Evolutionary conservation across 352 stramenopile genomes (phyloP).

Genomic region (Globisporangium apiculatum): DNA sequence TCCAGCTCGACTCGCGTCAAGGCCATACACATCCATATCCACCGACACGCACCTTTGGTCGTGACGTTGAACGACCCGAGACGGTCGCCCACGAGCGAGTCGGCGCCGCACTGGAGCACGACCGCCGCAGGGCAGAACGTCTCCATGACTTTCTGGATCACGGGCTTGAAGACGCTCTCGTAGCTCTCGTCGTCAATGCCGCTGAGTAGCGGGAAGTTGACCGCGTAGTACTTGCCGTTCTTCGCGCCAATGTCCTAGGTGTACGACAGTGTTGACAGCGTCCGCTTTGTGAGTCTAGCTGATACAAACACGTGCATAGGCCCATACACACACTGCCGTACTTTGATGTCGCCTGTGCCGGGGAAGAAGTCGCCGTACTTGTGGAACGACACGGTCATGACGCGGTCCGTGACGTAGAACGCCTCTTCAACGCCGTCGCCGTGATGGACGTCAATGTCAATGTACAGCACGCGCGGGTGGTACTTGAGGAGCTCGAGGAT

Average conservation of each 20-base stretch:
- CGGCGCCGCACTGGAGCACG: conserved; percentile 97
- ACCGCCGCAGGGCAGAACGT: conserved; percentile 94
- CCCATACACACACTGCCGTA: background rate
- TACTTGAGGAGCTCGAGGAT: conserved; percentile 98
- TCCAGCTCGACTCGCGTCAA: no score
- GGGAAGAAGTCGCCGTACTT: conserved; percentile 99
- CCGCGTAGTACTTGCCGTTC: conserved; percentile 96
- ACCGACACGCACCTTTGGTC: conserved; percentile 79
- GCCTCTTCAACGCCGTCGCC: conserved; percentile 98
- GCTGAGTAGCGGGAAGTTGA: conserved; percentile 98
- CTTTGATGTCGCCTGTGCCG: conserved; percentile 86
- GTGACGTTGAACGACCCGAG: conserved; percentile 98
- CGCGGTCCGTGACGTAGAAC: conserved; percentile 98
- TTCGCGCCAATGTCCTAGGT: conserved; percentile 74
- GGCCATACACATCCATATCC: no score
- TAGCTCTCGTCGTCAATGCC: conserved; percentile 98
- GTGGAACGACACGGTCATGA: conserved; percentile 98
- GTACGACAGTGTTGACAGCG: conserved; percentile 78
- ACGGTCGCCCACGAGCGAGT: conserved; percentile 96
- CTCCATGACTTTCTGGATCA: conserved; percentile 98
- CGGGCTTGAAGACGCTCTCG: conserved; percentile 80
- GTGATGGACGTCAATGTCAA: conserved; percentile 99
- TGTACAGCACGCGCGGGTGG: conserved; percentile 97
- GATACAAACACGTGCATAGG: background rate
- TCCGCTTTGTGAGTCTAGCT: conserved; percentile 23